These are phyloP conservation scores for Polytrichum formosum DNA, from an alignment of 225 moss, liverwort and hornwort species.

Conservation along the genomic window DNA sequence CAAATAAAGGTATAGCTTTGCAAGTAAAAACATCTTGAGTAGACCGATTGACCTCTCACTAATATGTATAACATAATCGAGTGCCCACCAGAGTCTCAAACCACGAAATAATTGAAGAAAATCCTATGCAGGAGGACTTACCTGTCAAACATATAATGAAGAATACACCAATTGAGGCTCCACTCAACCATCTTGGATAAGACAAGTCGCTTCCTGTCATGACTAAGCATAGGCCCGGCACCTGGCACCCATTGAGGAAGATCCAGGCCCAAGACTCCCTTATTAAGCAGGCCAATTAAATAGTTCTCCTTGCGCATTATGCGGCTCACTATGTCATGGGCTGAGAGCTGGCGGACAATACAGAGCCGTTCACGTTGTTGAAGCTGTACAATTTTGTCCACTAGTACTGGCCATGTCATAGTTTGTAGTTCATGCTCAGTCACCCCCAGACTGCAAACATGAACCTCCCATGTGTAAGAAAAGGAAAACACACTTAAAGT, in stretches of 20 bases:
- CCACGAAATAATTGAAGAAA: background rate
- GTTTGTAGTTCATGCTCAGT: conserved; percentile 94
- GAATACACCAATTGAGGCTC: conserved; percentile 98
- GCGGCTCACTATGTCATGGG: conserved; percentile 97
- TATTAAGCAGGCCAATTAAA: conserved; percentile 84
- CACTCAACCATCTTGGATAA: conserved; percentile 95
- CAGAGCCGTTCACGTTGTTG: conserved; percentile 89
- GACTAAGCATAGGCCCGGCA: conserved; percentile 65
- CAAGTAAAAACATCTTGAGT: background rate
- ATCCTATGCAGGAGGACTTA: conserved; percentile 39
- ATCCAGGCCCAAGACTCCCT: conserved; percentile 79
- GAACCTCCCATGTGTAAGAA: too few relatives aligned
- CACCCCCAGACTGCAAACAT: conserved; percentile 64
- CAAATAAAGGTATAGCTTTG: too few relatives aligned
- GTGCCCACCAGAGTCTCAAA: background rate
- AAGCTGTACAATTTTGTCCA: conserved; percentile 93
- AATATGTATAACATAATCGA: background rate
- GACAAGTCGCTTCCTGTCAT: conserved; percentile 68
- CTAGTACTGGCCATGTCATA: conserved; percentile 89
- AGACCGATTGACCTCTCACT: too few relatives aligned
- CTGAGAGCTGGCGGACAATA: conserved; percentile 90
- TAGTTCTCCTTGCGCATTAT: conserved; percentile 99
- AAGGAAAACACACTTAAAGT: too few relatives aligned
- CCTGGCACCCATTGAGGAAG: conserved; percentile 91
- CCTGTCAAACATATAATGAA: conserved; percentile 99